Evolutionary conservation across 1,284 basidiomycete species (phyloP).

Genomic region (Apiotrichum laibachii): DNA sequence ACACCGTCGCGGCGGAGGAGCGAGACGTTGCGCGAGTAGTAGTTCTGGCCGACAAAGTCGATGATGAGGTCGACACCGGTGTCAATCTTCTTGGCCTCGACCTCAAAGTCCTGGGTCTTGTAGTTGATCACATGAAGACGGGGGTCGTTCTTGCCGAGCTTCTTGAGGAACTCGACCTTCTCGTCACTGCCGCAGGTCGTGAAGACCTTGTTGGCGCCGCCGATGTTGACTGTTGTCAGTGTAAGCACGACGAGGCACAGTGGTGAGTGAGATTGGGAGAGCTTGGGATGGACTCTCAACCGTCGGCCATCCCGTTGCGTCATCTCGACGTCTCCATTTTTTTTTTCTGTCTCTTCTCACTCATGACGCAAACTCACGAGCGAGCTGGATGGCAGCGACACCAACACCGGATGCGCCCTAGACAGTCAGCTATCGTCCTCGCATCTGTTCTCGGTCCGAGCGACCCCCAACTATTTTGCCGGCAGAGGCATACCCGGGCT

Average conservation of each 20-base stretch:
- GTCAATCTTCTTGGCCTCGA: slow-evolving; percentile 50
- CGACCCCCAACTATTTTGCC: not conserved
- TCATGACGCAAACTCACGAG: slow-evolving; percentile 53
- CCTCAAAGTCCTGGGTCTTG: slow-evolving; percentile 64
- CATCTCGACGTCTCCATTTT: too few species aligned
- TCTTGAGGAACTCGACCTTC: slow-evolving; percentile 75
- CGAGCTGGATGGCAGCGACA: slow-evolving; percentile 84
- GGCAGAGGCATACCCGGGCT: not conserved
- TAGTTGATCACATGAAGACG: slow-evolving; percentile 79
- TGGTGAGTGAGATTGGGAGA: too few species aligned
- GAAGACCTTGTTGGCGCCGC: slow-evolving; percentile 60
- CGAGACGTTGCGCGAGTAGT: slow-evolving; percentile 79
- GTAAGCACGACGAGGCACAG: too few species aligned
- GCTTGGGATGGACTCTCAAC: too few species aligned
- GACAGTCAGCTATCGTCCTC: slow-evolving; percentile 1
- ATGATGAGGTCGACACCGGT: slow-evolving; percentile 66
- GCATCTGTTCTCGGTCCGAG: too few species aligned
- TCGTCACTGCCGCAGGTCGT: slow-evolving; percentile 81
- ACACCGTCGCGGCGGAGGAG: slow-evolving; percentile 73
- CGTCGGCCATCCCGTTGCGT: too few species aligned
- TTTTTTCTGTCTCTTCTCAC: too few species aligned
- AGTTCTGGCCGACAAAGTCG: slow-evolving; percentile 69
- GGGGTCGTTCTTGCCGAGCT: slow-evolving; percentile 54
- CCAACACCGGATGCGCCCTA: slow-evolving; percentile 83
- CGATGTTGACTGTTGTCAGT: slow-evolving; percentile 28